Percentiles rank a stretch among this genome's conserved stretches.
These are phyloP conservation scores for Ogataea henricii DNA, from an alignment of 805 yeast genomes.

Conservation along the genomic window DNA sequence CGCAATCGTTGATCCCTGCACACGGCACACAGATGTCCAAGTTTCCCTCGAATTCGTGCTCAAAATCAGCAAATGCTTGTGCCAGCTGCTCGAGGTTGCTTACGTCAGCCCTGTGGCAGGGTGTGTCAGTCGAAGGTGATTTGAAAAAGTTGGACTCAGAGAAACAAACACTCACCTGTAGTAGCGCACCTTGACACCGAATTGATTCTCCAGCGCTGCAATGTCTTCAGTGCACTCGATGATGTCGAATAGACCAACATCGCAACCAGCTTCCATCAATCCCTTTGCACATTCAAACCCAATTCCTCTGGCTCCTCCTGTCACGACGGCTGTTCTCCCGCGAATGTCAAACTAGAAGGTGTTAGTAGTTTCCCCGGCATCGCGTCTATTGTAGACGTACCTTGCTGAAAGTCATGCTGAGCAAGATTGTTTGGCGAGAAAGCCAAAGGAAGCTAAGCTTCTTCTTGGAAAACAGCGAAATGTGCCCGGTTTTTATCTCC, in stretches of 20 bases:
- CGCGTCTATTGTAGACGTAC: background rate
- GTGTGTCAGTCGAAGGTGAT: background rate
- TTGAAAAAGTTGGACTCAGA: background rate
- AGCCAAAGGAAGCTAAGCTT: too few species aligned
- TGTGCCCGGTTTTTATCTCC: background rate
- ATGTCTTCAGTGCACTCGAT: conserved; percentile 13
- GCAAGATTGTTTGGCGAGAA: too few species aligned
- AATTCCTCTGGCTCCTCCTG: conserved; percentile 23
- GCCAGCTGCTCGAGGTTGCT: conserved; percentile 8
- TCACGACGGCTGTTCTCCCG: conserved; percentile 22
- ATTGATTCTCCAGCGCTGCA: conserved; percentile 4
- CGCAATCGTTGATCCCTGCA: conserved; percentile 41
- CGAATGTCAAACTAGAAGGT: conserved; percentile 15
- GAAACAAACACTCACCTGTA: conserved; percentile 9
- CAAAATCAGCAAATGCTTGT: conserved; percentile 13
- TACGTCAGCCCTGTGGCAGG: conserved; percentile 16
- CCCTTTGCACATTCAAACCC: conserved; percentile 23
- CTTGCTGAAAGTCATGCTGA: background rate
- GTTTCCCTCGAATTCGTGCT: conserved; percentile 38
- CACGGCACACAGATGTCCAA: conserved; percentile 44
- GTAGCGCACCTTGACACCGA: conserved; percentile 13
- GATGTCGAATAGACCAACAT: conserved; percentile 19
- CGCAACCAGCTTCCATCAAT: conserved; percentile 20
- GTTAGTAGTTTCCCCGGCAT: background rate
- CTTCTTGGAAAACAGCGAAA: background rate